Base-by-base conservation (phyloP, 352 stramenopile genomes). In the Phytophthora pisi region DNA sequence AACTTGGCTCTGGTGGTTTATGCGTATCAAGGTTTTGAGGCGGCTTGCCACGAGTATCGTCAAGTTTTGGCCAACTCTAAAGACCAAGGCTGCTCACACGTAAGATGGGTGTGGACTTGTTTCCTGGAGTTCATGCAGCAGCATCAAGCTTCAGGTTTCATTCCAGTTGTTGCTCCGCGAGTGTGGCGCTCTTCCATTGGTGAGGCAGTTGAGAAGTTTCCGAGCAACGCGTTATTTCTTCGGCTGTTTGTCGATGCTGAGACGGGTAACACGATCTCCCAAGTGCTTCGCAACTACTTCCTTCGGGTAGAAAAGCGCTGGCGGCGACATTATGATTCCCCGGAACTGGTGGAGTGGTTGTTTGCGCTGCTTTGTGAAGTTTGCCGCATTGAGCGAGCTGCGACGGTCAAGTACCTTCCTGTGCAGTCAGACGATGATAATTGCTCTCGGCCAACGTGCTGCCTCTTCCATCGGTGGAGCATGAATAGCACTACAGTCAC, bases 221-320 rank as follows among this genome's bases (percentile, higher is more conserved):
- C 83, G 3, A 58, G 58, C 10, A 80, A 91, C 30, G 50, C 74
- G 18, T 42, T 92, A 8, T 79, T 90, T 43, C 57, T 95, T 54
- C 77, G 87, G 8, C 74, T 95, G 16, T 93, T 92, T 66, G 71
- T 89, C 13, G 87, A 95, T 55, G 79, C 84, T 0, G 85, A 93
- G 54, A 86, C 79, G 2, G 81, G 77, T 42, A 89, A 86, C 46
- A 88, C 84, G 4, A 82, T 92, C 55, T 93, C 87, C 7, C 87
- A 92, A 51, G 79, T 79, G 6, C 77, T 92, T 31, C 87, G 84
- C 8, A 82, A 69, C 31, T 78, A 91, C 57, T 95, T 92, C 26
- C 16, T 81, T 45, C 61, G 30, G 0, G 68, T 85, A 10, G 68
- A 86, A 36, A 68, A 79, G 30, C 70, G 65, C 5, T 86, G 72